phyloP scores from a whole-genome alignment of 306 rosid genomes.

The Citrullus mucosospermus region DNA sequence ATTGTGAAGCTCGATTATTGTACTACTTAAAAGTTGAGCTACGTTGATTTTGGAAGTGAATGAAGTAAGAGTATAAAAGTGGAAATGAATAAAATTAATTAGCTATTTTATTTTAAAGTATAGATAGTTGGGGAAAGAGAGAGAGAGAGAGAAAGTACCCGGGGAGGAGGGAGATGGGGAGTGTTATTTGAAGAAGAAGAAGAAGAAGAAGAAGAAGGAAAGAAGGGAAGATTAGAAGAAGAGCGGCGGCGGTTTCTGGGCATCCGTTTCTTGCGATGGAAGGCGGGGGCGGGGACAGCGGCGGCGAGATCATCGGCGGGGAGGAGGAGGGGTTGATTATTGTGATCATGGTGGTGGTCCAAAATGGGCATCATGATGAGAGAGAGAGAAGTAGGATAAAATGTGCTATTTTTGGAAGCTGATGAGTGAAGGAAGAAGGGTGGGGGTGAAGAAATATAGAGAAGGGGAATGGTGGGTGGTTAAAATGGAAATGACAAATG shows the following conservation, averaged over 20 bases:
- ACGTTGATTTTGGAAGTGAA: too few species aligned
- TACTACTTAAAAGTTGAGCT: too few species aligned
- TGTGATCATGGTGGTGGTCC: background rate
- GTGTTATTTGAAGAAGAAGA: slow-evolving; percentile 18
- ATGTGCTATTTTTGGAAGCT: background rate
- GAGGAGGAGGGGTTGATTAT: background rate
- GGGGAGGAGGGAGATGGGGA: slow-evolving; percentile 37
- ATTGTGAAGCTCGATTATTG: too few species aligned
- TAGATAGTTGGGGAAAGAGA: too few species aligned
- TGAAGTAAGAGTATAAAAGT: too few species aligned
- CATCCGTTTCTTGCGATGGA: slow-evolving; percentile 59
- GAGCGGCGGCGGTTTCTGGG: slow-evolving; percentile 59
- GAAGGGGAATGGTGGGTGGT: background rate
- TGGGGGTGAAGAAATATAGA: background rate
- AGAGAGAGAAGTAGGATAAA: background rate
- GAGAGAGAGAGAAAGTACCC: slow-evolving; percentile 21
- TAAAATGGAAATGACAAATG: background rate
- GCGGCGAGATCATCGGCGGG: background rate
- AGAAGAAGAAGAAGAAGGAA: slow-evolving; percentile 17
- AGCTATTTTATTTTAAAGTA: too few species aligned
- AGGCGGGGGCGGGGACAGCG: background rate
- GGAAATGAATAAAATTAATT: too few species aligned
- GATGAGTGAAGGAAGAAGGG: background rate
- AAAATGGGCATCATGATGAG: background rate
- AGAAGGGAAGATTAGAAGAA: slow-evolving; percentile 18